Base-by-base conservation (phyloP, 306 rosid genomes). In the Spatholobus suberectus region DNA sequence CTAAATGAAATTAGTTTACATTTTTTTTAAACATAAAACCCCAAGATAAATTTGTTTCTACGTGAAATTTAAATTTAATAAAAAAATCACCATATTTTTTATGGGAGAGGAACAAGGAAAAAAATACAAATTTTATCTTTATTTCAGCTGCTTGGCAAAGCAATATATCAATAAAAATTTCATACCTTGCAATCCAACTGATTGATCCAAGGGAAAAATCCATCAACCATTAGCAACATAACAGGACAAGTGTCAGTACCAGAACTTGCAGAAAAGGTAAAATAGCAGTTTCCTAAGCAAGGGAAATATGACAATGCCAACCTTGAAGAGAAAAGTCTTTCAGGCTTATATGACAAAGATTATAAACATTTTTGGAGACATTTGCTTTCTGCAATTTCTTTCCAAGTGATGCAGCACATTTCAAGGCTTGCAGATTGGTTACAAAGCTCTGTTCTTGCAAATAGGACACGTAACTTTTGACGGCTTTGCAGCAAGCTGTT, bases 241-340 rank as follows among this genome's bases (percentile, higher is more conserved):
- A 41, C 20, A 89, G 57, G 54, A 14, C 23, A 80, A 27, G 72
- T 29, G 85, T 86, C 84, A 85, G 85, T 37, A 18, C 68, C 55
- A 61, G 20, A 52, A 71, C 67, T 52, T 44, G n/a, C n/a, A 66
- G 59, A 61, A 52, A 44, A 34, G 54, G 27, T 14, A 67, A 47
- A 73, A 66, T n/a, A 80, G 57, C n/a, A 70, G 80, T 54, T 68
- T 20, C 34, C 38, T 51, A 72, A 65, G 46, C 27, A 49, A 80
- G 18, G 34, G 43, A 68, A 29, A 72, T 62, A 78, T 67, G 79
- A 17, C 2, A 83, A 78, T 62, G 76, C 89, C 52, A 73, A 92
- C 97, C 97, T 88, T 91, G 93, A 78, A 92, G 87, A 81, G 95
- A 91, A 77, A 93, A 93, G 77, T 89, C 97, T 74, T 93, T 89